Conservation (phyloP, 2,329 filamentous ascomycete species). For the Colletotrichum ledebouriae region DNA sequence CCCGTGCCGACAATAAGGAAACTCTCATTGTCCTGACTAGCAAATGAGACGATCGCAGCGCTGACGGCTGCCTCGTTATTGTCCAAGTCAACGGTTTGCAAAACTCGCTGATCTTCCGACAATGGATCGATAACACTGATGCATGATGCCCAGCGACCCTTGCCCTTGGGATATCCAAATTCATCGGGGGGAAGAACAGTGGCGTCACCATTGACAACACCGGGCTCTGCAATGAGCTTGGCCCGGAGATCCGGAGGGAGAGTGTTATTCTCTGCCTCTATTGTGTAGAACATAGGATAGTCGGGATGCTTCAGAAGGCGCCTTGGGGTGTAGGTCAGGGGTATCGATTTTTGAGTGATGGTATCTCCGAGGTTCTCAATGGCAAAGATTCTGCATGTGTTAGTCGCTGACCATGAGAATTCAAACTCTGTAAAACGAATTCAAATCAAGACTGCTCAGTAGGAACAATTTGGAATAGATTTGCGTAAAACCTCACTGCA, state of each 20-base stretch:
- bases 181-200: constrained; percentile 80
- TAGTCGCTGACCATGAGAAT: constrained; percentile 46
- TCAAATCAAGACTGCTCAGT: constrained; percentile 71
- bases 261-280: constrained; percentile 93
- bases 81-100: constrained; percentile 84
- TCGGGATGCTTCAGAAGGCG: constrained; percentile 90
- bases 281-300: constrained; percentile 90
- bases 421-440: constrained; percentile 5
- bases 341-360: constrained; percentile 86
- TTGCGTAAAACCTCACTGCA: constrained; percentile 69
- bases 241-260: constrained; percentile 82
- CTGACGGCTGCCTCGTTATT: constrained; percentile 95
- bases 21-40: constrained; percentile 87
- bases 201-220: constrained; percentile 79
- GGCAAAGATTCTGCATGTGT: constrained; percentile 81
- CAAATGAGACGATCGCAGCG: constrained; percentile 85
- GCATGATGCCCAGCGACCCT: constrained; percentile 94
- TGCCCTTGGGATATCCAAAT: constrained; percentile 88
- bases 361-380: constrained; percentile 89
- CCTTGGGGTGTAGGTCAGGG: constrained; percentile 90
- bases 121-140: constrained; percentile 92
- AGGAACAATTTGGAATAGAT: constrained; percentile 92
- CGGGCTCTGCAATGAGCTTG: constrained; percentile 80
- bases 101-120: constrained; percentile 74
- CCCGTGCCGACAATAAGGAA: constrained; percentile 96